A percentile compares a stretch with the other conserved stretches of the same genome.
Evolutionary conservation across 2,329 filamentous ascomycete species (phyloP).

Genomic region (Paracoccidioides lutzii): DNA sequence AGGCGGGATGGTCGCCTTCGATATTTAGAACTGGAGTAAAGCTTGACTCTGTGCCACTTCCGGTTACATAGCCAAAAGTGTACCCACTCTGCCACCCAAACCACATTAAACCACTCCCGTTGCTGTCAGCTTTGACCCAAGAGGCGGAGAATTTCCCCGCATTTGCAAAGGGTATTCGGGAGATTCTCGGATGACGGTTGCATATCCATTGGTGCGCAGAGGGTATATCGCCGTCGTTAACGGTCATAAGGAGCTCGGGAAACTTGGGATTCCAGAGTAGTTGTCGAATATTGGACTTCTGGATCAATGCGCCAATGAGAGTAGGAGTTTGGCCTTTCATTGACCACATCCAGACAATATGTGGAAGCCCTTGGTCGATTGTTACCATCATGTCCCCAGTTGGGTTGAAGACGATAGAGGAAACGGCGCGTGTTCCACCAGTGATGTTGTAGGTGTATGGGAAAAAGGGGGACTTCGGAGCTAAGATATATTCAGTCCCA

Average conservation of each 20-base stretch:
- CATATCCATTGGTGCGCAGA: constrained; percentile 18
- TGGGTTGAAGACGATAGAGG: constrained; percentile 28
- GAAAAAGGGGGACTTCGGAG: constrained; percentile 27
- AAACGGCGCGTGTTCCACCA: constrained; percentile 23
- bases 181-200: constrained; percentile 7
- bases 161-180: constrained; percentile 1
- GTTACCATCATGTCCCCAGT: constrained; percentile 27
- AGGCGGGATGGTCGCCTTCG: constrained; percentile 5
- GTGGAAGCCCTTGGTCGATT: constrained; percentile 28
- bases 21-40: constrained; percentile 6
- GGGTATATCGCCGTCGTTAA: constrained; percentile 21
- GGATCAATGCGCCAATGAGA: constrained; percentile 27
- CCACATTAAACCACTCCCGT: constrained; percentile 9
- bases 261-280: constrained; percentile 28
- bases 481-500: constrained; percentile 23
- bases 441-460: constrained; percentile 20
- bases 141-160: constrained; percentile 7
- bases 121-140: constrained; percentile 6
- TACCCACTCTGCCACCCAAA: constrained; percentile 9
- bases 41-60: constrained; percentile 2
- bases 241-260: constrained; percentile 27
- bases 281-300: constrained; percentile 30
- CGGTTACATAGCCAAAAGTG: constrained; percentile 6
- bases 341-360: constrained; percentile 36
- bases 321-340: constrained; percentile 15